Evolutionary conservation across 176 grass and related monocot genomes (phyloP).

Genomic region (Carex littledalei): DNA sequence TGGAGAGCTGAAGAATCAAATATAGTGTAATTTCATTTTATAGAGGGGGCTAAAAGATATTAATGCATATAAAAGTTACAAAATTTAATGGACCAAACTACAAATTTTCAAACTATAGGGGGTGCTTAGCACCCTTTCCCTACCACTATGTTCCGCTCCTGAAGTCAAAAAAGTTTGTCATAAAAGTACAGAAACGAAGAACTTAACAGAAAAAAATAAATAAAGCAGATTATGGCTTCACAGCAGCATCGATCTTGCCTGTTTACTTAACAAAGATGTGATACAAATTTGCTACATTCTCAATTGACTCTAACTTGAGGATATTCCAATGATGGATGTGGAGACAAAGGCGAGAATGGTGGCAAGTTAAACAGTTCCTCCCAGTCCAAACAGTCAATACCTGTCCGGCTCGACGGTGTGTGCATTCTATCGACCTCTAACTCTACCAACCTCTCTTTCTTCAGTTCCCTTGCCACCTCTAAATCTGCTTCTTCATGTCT

Average conservation of each 20-base stretch:
- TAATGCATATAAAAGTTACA: too few relatives aligned
- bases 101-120: too few relatives aligned
- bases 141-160: too few relatives aligned
- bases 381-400: conserved; percentile 4
- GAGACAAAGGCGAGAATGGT: conserved; percentile 52
- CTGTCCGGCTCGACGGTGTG: conserved; percentile 31
- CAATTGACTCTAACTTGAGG: background rate
- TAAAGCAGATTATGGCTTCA: background rate
- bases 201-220: background rate
- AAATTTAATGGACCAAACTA: too few relatives aligned
- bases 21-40: too few relatives aligned
- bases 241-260: background rate
- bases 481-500: background rate
- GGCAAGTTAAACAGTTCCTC: conserved; percentile 10
- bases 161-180: background rate
- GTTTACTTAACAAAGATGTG: background rate
- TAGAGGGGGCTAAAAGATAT: too few relatives aligned
- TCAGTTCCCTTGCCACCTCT: background rate
- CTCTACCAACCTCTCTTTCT: background rate
- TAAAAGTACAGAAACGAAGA: background rate
- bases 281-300: conserved; percentile 7
- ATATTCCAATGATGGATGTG: conserved; percentile 37
- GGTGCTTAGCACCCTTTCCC: too few relatives aligned
- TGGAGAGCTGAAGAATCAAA: too few relatives aligned
- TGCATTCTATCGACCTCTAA: background rate